Base-by-base conservation (phyloP, 805 yeast genomes). In the Millerozyma acaciae region DNA sequence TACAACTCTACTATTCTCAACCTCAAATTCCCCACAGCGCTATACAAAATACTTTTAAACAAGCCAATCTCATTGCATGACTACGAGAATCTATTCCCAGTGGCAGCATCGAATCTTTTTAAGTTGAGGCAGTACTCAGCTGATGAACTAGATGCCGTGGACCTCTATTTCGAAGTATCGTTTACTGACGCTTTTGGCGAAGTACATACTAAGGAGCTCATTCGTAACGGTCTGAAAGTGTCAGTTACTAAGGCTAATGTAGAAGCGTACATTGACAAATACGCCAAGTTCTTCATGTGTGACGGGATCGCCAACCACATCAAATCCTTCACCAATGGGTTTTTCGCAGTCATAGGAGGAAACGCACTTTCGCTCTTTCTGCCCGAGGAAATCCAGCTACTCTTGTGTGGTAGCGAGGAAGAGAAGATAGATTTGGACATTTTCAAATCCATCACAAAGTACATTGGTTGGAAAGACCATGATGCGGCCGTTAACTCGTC, bases 1-100 rank as follows among this genome's bases (percentile, higher is more conserved):
- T 87, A 85, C 56, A 93, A 90, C 56, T 84, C 96, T 1, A 82
- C 88, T 1, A 87, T 89, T 30, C 62, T 90, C 28, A 96, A 88
- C 52, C 62, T 90, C 35, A 74, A 73, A 28, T 76, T 90, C 35
- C 96, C 97, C 0, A 60, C 64, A 21, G 84, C 84, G 0, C 56
- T 88, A 23, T 93, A 84, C 60, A 89, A 87, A 58, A 73, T 84
- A 39, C 60, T 90, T 24, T 62, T 86, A 45, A 70, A 68, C 3
- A 65, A 72, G 32, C 73, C 73, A 4, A 60, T 78, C 17, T 68
- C 68, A 0, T 57, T 85, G 30, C 72, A 73, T 3, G 97, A 93
- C 53, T 82, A 77, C 42, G 53, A 57, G 26, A 78, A 79, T 44
- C 53, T 89, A 16, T 79, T 73, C 51, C 97, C 97, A 0, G 72